These are phyloP conservation scores for Corylus avellana DNA, from an alignment of 306 rosid species.

Conservation along the genomic window DNA sequence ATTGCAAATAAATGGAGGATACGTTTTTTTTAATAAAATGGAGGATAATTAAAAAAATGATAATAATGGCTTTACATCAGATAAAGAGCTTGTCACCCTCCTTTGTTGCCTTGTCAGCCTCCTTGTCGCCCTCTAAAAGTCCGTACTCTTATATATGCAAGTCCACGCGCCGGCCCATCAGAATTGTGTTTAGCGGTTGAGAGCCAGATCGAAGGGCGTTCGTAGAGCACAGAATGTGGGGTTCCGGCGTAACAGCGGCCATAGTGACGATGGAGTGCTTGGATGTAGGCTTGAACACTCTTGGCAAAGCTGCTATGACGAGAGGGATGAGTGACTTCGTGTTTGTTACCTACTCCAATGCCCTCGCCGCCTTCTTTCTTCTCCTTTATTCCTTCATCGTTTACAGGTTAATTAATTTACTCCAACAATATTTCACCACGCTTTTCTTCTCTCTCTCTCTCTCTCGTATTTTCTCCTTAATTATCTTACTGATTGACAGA, in stretches of 20 bases:
- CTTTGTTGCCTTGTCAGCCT: too few species aligned
- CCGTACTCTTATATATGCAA: too few species aligned
- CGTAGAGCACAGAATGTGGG: too few species aligned
- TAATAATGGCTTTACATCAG: too few species aligned
- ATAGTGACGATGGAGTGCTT: constrained; percentile 11
- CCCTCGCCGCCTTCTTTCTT: constrained; percentile 12
- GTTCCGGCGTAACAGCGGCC: not conserved
- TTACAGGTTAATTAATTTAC: not conserved
- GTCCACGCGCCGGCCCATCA: too few species aligned
- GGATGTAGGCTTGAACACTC: constrained; percentile 11
- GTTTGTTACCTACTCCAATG: constrained; percentile 10
- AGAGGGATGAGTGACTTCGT: constrained; percentile 20
- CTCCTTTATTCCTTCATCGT: constrained; percentile 9
- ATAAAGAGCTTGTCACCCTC: too few species aligned
- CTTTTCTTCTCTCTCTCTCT: not conserved
- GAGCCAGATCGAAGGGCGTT: too few species aligned
- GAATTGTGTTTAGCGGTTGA: too few species aligned
- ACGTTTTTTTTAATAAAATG: too few species aligned
- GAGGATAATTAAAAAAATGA: too few species aligned
- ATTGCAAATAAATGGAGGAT: too few species aligned
- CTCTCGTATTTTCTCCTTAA: not conserved
- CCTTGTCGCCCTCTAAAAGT: too few species aligned
- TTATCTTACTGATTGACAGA: not conserved
- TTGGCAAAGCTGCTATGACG: constrained; percentile 8
- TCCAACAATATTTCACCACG: not conserved